phyloP scores from a whole-genome alignment of 768 basidiomycete genomes.

The Holtermanniella nyarrowii region DNA sequence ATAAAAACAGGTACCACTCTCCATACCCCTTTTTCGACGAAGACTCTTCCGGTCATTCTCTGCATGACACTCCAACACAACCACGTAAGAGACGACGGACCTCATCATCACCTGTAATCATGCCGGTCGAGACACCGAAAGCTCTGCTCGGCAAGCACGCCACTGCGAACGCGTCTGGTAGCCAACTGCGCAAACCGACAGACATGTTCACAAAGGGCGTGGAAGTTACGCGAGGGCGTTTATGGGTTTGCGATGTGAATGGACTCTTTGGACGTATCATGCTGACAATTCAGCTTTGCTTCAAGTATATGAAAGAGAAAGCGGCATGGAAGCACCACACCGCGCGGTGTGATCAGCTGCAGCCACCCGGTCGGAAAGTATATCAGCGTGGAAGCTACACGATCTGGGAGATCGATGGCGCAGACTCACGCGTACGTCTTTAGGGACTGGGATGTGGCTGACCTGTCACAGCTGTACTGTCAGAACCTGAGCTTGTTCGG shows the following conservation, averaged over 20 bases:
- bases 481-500: constrained; percentile 93
- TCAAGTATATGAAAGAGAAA: constrained; percentile 87
- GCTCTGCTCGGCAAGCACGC: constrained; percentile 1
- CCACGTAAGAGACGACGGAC: not conserved
- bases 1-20: constrained; percentile 69
- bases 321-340: constrained; percentile 56
- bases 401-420: constrained; percentile 94
- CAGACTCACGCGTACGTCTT: constrained; percentile 59
- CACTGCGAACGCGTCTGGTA: not conserved
- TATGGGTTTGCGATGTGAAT: constrained; percentile 39
- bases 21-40: constrained; percentile 56
- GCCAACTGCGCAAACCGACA: constrained; percentile 1
- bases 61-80: not conserved
- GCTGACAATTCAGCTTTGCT: constrained; percentile 49
- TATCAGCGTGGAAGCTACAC: constrained; percentile 80
- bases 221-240: constrained; percentile 28
- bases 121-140: not conserved
- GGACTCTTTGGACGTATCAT: not conserved
- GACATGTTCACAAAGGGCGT: constrained; percentile 27
- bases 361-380: constrained; percentile 77
- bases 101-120: not conserved
- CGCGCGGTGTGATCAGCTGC: constrained; percentile 41
- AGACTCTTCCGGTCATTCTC: constrained; percentile 1
- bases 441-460: not conserved
- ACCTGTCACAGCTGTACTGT: constrained; percentile 70